phyloP scores from a whole-genome alignment of 805 yeast species.

The Myxozyma monticola region DNA sequence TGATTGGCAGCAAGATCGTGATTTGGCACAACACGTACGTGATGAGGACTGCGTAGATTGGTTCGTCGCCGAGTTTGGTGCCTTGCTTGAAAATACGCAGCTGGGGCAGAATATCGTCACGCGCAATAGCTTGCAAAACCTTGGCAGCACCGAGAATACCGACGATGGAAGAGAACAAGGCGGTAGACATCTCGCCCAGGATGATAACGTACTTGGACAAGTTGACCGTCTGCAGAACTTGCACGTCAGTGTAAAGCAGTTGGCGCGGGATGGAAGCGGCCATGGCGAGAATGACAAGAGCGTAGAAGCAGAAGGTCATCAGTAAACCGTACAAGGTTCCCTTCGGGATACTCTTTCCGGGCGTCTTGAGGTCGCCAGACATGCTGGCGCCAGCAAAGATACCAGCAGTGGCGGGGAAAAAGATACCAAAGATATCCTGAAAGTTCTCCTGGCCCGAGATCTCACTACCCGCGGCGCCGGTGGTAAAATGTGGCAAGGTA shows the following conservation, averaged over 20 bases:
- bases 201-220: conserved; percentile 66
- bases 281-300: conserved; percentile 76
- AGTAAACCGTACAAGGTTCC: conserved; percentile 89
- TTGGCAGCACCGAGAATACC: conserved; percentile 96
- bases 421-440: conserved; percentile 85
- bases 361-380: conserved; percentile 89
- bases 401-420: conserved; percentile 98
- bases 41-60: conserved; percentile 62
- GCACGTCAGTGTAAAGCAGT: conserved; percentile 73
- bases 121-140: conserved; percentile 83
- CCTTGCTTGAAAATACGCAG: conserved; percentile 59
- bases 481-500: conserved; percentile 75
- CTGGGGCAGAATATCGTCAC: conserved; percentile 83
- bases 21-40: conserved; percentile 84
- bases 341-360: conserved; percentile 84
- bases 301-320: conserved; percentile 73
- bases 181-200: conserved; percentile 88
- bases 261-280: conserved; percentile 80
- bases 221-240: conserved; percentile 80
- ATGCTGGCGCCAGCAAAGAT: conserved; percentile 98
- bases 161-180: conserved; percentile 88
- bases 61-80: conserved; percentile 49
- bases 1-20: conserved; percentile 85
- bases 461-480: conserved; percentile 87
- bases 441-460: conserved; percentile 65